Evolutionary conservation across 345 rosid species (phyloP).

Genomic region (Melaleuca alternifolia): DNA sequence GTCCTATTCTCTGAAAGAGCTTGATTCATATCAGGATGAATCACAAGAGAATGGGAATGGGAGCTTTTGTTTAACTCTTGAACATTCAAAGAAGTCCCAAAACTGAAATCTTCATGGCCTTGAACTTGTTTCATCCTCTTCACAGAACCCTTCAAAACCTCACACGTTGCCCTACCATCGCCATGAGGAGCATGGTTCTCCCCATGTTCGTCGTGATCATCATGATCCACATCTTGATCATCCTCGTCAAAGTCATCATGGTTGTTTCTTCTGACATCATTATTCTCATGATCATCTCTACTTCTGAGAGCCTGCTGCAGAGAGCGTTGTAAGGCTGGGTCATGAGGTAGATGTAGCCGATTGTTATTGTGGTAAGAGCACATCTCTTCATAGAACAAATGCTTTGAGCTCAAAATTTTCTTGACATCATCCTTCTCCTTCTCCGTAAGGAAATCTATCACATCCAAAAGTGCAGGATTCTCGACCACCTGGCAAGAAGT

Average conservation of each 20-base stretch:
- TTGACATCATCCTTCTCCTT: conserved; percentile 82
- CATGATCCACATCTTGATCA: conserved; percentile 60
- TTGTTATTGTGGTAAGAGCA: conserved; percentile 89
- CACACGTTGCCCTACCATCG: conserved; percentile 30
- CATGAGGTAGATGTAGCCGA: conserved; percentile 85
- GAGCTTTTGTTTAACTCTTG: conserved; percentile 28
- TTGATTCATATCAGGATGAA: conserved; percentile 46
- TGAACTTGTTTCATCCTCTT: conserved; percentile 56
- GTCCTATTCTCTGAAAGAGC: conserved; percentile 34
- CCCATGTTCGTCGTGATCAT: conserved; percentile 62
- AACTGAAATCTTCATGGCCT: conserved; percentile 39
- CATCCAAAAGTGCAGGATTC: conserved; percentile 68
- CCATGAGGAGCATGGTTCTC: conserved; percentile 38
- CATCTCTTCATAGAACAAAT: conserved; percentile 95
- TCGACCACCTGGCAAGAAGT: conserved; percentile 90
- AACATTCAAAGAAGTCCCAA: conserved; percentile 24
- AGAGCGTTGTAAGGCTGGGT: conserved; percentile 68
- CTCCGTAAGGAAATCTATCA: conserved; percentile 54
- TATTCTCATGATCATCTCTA: conserved; percentile 67
- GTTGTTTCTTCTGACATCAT: conserved; percentile 40
- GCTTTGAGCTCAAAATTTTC: conserved; percentile 79
- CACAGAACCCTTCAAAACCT: conserved; percentile 24
- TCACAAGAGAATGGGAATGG: conserved; percentile 19
- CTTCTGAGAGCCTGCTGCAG: conserved; percentile 60
- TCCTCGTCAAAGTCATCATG: conserved; percentile 74